Evolutionary conservation across 1,139 yeast species (phyloP).

Genomic region (Diutina sp.): DNA sequence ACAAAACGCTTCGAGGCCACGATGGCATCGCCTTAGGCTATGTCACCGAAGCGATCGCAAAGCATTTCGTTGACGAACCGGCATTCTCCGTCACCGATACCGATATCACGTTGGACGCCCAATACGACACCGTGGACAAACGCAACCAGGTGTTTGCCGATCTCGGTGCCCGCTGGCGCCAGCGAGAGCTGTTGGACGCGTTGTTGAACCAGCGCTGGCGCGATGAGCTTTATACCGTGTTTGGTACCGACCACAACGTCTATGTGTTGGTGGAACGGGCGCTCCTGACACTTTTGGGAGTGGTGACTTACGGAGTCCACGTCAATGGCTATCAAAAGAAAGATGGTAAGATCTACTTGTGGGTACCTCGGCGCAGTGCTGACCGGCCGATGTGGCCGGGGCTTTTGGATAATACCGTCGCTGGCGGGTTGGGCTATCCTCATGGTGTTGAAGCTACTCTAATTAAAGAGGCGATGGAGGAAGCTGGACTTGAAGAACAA

Average conservation of each 20-base stretch:
- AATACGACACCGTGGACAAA: slow-evolving; percentile 30
- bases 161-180: slow-evolving; percentile 33
- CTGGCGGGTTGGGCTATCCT: slow-evolving; percentile 89
- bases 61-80: slow-evolving; percentile 18
- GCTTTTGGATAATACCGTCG: slow-evolving; percentile 85
- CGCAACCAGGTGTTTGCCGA: slow-evolving; percentile 32
- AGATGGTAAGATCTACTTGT: slow-evolving; percentile 40
- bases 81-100: slow-evolving; percentile 4
- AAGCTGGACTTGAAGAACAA: slow-evolving; percentile 60
- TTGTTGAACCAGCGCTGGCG: slow-evolving; percentile 66
- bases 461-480: slow-evolving; percentile 79
- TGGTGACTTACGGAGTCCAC: slow-evolving; percentile 84
- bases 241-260: slow-evolving; percentile 37
- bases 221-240: slow-evolving; percentile 66
- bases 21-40: slow-evolving; percentile 42
- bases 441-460: slow-evolving; percentile 65
- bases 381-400: slow-evolving; percentile 83
- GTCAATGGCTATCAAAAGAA: slow-evolving; percentile 52
- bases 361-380: slow-evolving; percentile 77
- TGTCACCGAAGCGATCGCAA: slow-evolving; percentile 33
- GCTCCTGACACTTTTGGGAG: slow-evolving; percentile 68
- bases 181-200: slow-evolving; percentile 18
- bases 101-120: slow-evolving; percentile 21
- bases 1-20: slow-evolving; percentile 35
- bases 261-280: slow-evolving; percentile 72